Evolutionary conservation across 148 eudicot genomes (phyloP).

Genomic region (Agrostemma githago): DNA sequence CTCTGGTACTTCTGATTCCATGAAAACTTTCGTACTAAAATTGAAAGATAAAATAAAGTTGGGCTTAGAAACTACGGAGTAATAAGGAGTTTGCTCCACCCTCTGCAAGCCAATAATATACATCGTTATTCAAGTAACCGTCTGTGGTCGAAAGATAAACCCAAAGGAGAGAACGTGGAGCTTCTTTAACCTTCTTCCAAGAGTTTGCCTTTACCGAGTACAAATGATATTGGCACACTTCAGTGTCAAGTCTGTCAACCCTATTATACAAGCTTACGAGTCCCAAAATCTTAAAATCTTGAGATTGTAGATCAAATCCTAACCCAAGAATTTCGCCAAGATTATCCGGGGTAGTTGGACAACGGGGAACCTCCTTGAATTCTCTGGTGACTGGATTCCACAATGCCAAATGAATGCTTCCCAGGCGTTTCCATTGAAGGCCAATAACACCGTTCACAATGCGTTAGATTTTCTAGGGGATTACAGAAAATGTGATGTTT

Average conservation of each 20-base stretch:
- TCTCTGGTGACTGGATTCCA: not conserved
- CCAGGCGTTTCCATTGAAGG: not conserved
- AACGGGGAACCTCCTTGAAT: not conserved
- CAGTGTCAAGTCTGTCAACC: no score
- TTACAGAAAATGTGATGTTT: no score
- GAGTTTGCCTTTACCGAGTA: not conserved
- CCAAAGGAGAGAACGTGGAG: not conserved
- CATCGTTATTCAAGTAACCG: not conserved
- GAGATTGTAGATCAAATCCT: not conserved
- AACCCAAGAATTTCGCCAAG: not conserved
- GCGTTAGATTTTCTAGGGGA: no score
- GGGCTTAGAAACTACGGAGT: no score
- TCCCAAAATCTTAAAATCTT: constrained; percentile 1
- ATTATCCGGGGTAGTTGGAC: not conserved
- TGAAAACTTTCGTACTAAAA: not conserved
- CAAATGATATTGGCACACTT: not conserved
- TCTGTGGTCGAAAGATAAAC: not conserved
- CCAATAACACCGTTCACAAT: constrained; percentile 4
- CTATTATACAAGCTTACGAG: not conserved
- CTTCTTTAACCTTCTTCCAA: constrained; percentile 5
- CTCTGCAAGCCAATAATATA: not conserved
- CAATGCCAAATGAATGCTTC: not conserved
- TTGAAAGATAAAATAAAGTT: not conserved
- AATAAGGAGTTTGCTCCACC: not conserved
- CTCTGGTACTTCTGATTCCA: not conserved